These are phyloP conservation scores for Chlorella ohadii DNA, from an alignment of 139 green algal species.

Conservation along the genomic window DNA sequence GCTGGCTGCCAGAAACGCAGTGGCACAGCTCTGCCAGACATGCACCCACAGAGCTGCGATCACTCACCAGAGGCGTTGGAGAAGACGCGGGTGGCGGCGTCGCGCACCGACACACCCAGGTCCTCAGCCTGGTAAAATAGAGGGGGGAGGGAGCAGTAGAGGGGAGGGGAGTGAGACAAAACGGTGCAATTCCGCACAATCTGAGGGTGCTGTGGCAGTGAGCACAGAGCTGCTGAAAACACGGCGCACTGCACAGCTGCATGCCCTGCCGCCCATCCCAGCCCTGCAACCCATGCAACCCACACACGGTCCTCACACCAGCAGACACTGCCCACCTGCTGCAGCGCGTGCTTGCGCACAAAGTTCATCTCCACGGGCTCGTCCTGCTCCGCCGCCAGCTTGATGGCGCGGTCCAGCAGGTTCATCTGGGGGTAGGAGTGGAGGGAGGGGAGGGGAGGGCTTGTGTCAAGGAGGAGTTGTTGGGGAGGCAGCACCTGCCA, in stretches of 20 bases:
- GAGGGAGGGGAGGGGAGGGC: too few relatives aligned
- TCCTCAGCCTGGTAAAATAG: slow-evolving; percentile 70
- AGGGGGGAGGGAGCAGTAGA: background rate
- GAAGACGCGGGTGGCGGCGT: slow-evolving; percentile 97
- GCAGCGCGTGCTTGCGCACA: slow-evolving; percentile 97
- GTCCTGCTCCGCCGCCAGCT: slow-evolving; percentile 98
- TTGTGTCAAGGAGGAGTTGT: too few relatives aligned
- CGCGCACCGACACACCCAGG: slow-evolving; percentile 82
- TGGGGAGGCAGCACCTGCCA: too few relatives aligned
- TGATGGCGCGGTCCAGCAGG: slow-evolving; percentile 96
- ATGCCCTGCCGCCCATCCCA: too few relatives aligned
- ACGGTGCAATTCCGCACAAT: too few relatives aligned
- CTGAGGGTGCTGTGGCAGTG: too few relatives aligned
- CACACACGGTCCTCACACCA: too few relatives aligned
- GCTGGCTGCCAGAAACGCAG: too few relatives aligned
- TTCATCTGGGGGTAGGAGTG: slow-evolving; percentile 83
- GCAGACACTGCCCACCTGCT: slow-evolving; percentile 69
- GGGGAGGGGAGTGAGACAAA: too few relatives aligned
- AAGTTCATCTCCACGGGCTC: slow-evolving; percentile 99
- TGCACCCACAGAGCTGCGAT: background rate
- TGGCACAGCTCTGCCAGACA: background rate
- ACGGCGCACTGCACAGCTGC: too few relatives aligned
- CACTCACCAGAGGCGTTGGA: slow-evolving; percentile 81
- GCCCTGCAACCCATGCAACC: too few relatives aligned
- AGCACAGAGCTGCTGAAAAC: too few relatives aligned